A percentile compares a stretch with the other conserved stretches of the same genome.
Conservation (phyloP, 176 grass and related monocot genomes). For the Alloteropsis semialata region DNA sequence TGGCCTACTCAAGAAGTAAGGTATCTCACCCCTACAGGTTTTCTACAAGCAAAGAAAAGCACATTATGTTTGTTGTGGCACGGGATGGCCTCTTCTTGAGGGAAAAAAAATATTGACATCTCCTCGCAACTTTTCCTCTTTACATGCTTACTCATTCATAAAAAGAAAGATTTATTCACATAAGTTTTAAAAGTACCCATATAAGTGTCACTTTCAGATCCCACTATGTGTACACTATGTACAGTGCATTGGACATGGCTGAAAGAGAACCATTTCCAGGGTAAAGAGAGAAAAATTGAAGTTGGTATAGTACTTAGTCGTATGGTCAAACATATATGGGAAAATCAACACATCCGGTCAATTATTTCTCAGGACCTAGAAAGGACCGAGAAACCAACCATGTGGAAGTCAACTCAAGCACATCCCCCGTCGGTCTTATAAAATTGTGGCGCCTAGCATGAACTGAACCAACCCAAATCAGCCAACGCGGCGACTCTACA, state of each 20-base stretch:
- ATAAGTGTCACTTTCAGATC: not conserved
- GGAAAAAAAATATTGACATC: not conserved
- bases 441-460: not conserved
- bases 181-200: not conserved
- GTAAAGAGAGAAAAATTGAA: not conserved
- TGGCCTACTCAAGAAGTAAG: not conserved
- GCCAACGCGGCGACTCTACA: not conserved
- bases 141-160: not conserved
- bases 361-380: not conserved
- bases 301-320: not conserved
- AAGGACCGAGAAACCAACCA: not conserved
- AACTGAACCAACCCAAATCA: not conserved
- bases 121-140: not conserved
- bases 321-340: not conserved
- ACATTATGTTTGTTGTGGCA: not conserved
- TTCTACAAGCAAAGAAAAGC: not conserved
- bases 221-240: not conserved
- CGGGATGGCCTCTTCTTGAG: not conserved
- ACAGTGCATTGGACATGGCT: not conserved
- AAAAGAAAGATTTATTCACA: not conserved
- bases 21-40: not conserved
- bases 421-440: slow-evolving; percentile 6
- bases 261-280: not conserved
- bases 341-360: not conserved
- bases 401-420: not conserved